Base-by-base conservation (phyloP, 164 flowering plant genomes). In the Protea cynaroides region DNA sequence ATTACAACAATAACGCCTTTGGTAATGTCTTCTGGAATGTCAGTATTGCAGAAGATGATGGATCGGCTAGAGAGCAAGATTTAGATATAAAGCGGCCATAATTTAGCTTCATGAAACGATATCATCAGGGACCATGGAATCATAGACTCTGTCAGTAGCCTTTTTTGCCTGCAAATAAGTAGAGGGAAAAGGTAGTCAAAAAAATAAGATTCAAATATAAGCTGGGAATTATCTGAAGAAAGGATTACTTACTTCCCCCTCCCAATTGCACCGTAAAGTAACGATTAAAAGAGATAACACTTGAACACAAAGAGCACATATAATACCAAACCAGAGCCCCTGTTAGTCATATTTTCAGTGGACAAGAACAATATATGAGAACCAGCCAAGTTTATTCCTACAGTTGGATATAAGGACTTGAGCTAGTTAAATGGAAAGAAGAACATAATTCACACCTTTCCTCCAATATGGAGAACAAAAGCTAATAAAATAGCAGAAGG, bases 311-410 rank as follows among this genome's bases (percentile, higher is more conserved):
- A 87, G 80, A 1, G 82, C 94, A 63, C 87, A 81, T 50, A 84
- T 75, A 68, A 83, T 75, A 61, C 97, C 94, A 29, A 80, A 25
- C 90, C 94, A 86, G 0, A 90, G 86, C 40, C 94, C 97, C 97
- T 90, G 59, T 13, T n/a, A 18, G 25, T 10, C 37, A 25, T n/a
- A 64, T 58, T 65, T 44, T 1, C 14, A 23, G 25, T 47, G 29
- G 17, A 19, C 17, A 63, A n/a, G n/a, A n/a, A 19, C 18, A 51
- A n/a, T 9, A n/a, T 7, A 49, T 49, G 34, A 25, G 18, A 47
- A 15, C 1, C 14, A 29, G 44, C 8, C 14, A 0, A 24, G 4
- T 61, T 21, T 19, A 25, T 23, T 8, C 34, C 37, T 14, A 17
- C 0, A 12, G 13, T 14, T 13, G 1, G 40, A 40, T 8, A 40